Percentiles rank a stretch among this genome's conserved stretches.
Evolutionary conservation across 495 filamentous ascomycete genomes (phyloP).

Genomic region (Podospora pseudoanserina): DNA sequence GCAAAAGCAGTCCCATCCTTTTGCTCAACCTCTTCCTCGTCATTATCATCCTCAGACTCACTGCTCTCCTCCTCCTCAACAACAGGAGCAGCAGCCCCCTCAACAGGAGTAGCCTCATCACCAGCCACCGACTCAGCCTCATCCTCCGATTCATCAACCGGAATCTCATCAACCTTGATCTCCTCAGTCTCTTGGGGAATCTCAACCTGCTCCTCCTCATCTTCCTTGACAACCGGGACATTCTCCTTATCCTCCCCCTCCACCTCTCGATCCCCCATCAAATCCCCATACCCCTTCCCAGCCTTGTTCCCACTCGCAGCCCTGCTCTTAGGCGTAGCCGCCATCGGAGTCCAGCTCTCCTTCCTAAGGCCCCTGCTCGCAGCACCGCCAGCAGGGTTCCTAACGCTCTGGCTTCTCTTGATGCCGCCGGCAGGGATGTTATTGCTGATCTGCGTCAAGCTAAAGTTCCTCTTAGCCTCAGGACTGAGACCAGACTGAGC

Average conservation of each 20-base stretch:
- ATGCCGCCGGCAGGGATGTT: constrained; percentile 63
- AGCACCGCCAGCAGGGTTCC: constrained; percentile 62
- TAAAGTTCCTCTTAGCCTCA: constrained; percentile 59
- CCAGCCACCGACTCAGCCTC: constrained; percentile 22
- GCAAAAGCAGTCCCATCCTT: background rate
- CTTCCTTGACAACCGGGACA: constrained; percentile 17
- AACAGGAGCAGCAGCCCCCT: constrained; percentile 20
- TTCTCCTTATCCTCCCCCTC: constrained; percentile 37
- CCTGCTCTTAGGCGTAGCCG: constrained; percentile 39
- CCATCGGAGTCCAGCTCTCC: constrained; percentile 57
- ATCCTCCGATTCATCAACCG: constrained; percentile 13
- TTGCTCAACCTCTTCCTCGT: constrained; percentile 17
- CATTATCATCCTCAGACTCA: constrained; percentile 17
- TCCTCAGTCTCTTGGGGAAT: constrained; percentile 13
- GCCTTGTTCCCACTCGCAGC: constrained; percentile 12
- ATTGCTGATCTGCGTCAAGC: constrained; percentile 79
- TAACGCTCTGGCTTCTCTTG: constrained; percentile 57
- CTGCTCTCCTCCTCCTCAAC: constrained; percentile 20
- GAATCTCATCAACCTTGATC: background rate
- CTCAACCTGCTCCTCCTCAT: constrained; percentile 38
- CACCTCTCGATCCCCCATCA: constrained; percentile 48
- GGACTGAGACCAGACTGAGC: constrained; percentile 47
- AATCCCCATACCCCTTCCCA: constrained; percentile 45
- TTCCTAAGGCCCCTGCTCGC: constrained; percentile 54
- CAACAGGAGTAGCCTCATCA: constrained; percentile 20